Conservation (phyloP, 225 moss, liverwort and hornwort genomes). For the Physcomitrellopsis africana region DNA sequence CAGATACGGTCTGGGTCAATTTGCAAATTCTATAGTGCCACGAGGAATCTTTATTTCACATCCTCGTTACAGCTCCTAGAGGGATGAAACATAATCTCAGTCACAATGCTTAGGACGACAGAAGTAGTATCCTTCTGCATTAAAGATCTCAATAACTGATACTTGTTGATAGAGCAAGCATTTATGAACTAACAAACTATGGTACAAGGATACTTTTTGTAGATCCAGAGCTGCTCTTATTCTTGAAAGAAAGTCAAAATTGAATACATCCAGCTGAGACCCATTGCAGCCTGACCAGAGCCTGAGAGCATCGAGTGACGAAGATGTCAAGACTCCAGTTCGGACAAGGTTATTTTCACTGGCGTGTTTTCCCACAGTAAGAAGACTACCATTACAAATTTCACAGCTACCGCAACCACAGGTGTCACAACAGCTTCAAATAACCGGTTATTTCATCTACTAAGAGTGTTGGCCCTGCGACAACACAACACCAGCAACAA, state of each 20-base stretch:
- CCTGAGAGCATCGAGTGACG: not conserved
- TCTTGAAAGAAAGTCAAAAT: conserved; percentile 4
- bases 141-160: not conserved
- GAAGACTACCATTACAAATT: not conserved
- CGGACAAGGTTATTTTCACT: not conserved
- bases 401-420: not conserved
- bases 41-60: not conserved
- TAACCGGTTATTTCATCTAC: conserved; percentile 66
- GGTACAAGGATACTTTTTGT: conserved; percentile 7
- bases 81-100: not conserved
- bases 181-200: conserved; percentile 18
- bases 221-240: conserved; percentile 3
- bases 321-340: not conserved
- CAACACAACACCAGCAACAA: conserved; percentile 9
- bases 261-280: conserved; percentile 1
- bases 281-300: not conserved
- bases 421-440: conserved; percentile 58
- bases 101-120: no score
- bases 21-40: not conserved
- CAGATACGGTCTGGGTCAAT: not conserved
- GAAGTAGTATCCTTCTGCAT: no score
- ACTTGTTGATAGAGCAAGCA: not conserved
- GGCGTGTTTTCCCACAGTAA: conserved; percentile 6
- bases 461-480: conserved; percentile 45
- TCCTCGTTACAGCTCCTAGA: not conserved